Evolutionary conservation across 2,329 filamentous ascomycete species (phyloP), one percentile per base, ranked within the genome.

Genomic region (Trichoderma afroharzianum): DNA sequence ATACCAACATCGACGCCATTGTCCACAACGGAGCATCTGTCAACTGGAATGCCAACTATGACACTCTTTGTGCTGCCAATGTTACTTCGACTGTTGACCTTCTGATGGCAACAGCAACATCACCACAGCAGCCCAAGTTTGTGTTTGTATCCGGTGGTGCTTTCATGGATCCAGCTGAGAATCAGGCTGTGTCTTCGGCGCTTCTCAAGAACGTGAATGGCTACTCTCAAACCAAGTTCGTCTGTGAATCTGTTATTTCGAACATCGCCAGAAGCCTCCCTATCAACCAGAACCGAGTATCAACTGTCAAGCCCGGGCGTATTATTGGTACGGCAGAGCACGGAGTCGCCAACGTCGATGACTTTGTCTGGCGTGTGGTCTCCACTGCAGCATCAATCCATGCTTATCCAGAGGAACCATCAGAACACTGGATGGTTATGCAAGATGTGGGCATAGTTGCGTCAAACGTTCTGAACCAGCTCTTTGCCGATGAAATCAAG

Each of bases 21-120:
- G 87, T 94, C 39, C 92, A 97, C 84, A 97, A 97, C 78, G 95
- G 93, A 58, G 93, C 93, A 14, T 84, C 86, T 43, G 90, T 93
- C 8, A 91, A 97, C 78, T 97, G 93, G 94, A 89, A 97, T 39
- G 86, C 90, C 76, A 90, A 88, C 8, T 97, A 97, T 80, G 86
- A 89, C 11, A 88, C 88, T 43, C 86, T 97, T 74, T 88, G 88
- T 76, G 84, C 88, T 0, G 85, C 92, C 63, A 97, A 97, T 77
- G 94, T 97, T 2, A 82, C 70, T 4, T 76, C 77, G 0, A 74
- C 75, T 1, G n/a, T 73, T n/a, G 61, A 74, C 0, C 69, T 79
- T 6, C 53, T 78, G 7, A 43, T 53, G 14, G 73, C 63, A 3
- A 63, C 72, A 0, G 21, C 68, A 6, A 43, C 55, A 7, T 76